These are phyloP conservation scores for Backusella parvicylindrica DNA, from an alignment of 192 early-diverging fungal genomes.

Conservation along the genomic window DNA sequence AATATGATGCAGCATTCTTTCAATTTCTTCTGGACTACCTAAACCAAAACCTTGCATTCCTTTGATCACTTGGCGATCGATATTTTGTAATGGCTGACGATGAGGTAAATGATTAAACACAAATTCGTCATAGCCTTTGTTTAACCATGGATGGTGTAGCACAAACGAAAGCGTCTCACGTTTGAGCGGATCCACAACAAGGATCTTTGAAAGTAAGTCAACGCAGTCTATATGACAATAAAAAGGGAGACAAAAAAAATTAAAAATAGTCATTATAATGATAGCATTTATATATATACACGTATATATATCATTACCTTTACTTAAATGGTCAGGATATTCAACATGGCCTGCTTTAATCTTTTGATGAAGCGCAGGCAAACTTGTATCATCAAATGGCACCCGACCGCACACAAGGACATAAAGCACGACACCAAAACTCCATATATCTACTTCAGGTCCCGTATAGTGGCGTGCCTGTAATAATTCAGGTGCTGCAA, in stretches of 20 bases:
- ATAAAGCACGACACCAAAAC: slow-evolving; percentile 80
- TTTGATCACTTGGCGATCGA: slow-evolving; percentile 54
- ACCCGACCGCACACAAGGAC: slow-evolving; percentile 80
- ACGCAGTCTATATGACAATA: slow-evolving; percentile 38
- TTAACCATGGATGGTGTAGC: slow-evolving; percentile 71
- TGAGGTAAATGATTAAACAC: slow-evolving; percentile 63
- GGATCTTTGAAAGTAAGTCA: slow-evolving; percentile 66
- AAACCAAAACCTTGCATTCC: slow-evolving; percentile 77
- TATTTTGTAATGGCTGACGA: slow-evolving; percentile 44
- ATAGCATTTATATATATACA: neutral
- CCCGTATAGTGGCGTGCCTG: slow-evolving; percentile 75
- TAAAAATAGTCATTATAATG: neutral
- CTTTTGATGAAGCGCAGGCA: slow-evolving; percentile 80
- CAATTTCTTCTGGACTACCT: slow-evolving; percentile 59
- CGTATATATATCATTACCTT: slow-evolving; percentile 35
- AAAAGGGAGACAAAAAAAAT: neutral
- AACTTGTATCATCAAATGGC: slow-evolving; percentile 81
- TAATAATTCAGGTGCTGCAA: slow-evolving; percentile 84
- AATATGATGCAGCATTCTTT: slow-evolving; percentile 41
- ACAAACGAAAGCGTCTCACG: slow-evolving; percentile 71
- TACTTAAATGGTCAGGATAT: slow-evolving; percentile 67
- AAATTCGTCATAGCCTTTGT: slow-evolving; percentile 62
- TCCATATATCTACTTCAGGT: slow-evolving; percentile 88
- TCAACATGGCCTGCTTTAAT: slow-evolving; percentile 77
- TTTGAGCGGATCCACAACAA: slow-evolving; percentile 65